phyloP scores from a whole-genome alignment of 225 moss, liverwort and hornwort genomes.

The Sphagnum tenellum region DNA sequence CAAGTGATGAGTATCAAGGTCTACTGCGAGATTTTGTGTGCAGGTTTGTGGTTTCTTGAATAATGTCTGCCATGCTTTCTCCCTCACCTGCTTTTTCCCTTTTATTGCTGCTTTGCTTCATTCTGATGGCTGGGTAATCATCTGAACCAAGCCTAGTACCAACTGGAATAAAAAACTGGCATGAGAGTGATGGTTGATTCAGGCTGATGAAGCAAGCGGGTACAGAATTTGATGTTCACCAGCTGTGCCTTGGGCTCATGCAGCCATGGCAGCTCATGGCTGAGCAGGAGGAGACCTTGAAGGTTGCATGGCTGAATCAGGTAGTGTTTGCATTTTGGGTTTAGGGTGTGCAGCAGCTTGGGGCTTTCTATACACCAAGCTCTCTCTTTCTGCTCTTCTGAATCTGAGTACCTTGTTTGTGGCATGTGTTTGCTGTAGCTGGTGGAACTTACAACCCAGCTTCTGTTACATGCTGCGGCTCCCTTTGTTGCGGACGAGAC shows the following conservation, averaged over 20 bases:
- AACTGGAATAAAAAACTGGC: background rate
- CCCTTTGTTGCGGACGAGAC: conserved; percentile 85
- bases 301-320: conserved; percentile 94
- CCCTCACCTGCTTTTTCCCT: too few relatives aligned
- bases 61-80: conserved; percentile 2
- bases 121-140: too few relatives aligned
- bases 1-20: conserved; percentile 79
- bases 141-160: too few relatives aligned
- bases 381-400: background rate
- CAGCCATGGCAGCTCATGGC: conserved; percentile 98
- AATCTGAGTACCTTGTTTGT: background rate
- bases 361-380: too few relatives aligned
- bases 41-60: conserved; percentile 35
- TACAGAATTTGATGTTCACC: conserved; percentile 89
- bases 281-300: conserved; percentile 83
- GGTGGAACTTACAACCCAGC: conserved; percentile 96
- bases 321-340: conserved; percentile 12
- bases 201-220: conserved; percentile 99
- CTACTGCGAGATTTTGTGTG: conserved; percentile 81
- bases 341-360: too few relatives aligned
- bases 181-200: conserved; percentile 13
- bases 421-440: conserved; percentile 30
- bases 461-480: conserved; percentile 81
- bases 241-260: conserved; percentile 88
- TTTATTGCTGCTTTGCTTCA: too few relatives aligned